Conservation (phyloP, 2,329 filamentous ascomycete genomes). For the Byssochlamys sp. region DNA sequence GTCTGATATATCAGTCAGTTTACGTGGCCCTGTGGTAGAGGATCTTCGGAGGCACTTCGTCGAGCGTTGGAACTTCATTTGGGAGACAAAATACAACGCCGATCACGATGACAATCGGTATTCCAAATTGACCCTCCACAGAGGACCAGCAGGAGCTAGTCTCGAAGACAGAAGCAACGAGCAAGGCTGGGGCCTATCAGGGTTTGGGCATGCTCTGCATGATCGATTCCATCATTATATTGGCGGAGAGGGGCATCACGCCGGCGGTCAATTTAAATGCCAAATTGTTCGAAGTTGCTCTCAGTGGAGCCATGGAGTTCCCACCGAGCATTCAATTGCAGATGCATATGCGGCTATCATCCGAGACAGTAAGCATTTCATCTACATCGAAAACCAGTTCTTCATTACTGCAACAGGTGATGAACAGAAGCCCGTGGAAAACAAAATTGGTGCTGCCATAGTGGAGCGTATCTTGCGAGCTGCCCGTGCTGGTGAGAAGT, state of each 20-base stretch:
- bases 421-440: conserved; percentile 73
- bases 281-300: conserved; percentile 62
- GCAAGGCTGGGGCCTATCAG: conserved; percentile 26
- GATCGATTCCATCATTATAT: conserved; percentile 34
- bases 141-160: background rate
- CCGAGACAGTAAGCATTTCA: conserved; percentile 74
- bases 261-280: conserved; percentile 27
- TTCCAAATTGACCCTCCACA: conserved; percentile 1
- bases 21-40: conserved; percentile 64
- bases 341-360: conserved; percentile 82
- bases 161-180: conserved; percentile 24
- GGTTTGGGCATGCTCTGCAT: conserved; percentile 31
- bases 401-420: conserved; percentile 92
- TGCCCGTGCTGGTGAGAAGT: conserved; percentile 72
- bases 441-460: conserved; percentile 81
- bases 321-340: conserved; percentile 71
- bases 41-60: conserved; percentile 70
- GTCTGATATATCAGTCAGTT: conserved; percentile 73
- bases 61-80: conserved; percentile 89
- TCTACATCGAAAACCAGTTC: conserved; percentile 98
- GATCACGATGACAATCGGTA: conserved; percentile 44
- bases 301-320: conserved; percentile 94
- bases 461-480: conserved; percentile 81
- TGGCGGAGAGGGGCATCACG: conserved; percentile 7
- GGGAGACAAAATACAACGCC: conserved; percentile 64